Conservation (phyloP, 2,329 filamentous ascomycete genomes). For the Cucurbitaria berberidis region DNA sequence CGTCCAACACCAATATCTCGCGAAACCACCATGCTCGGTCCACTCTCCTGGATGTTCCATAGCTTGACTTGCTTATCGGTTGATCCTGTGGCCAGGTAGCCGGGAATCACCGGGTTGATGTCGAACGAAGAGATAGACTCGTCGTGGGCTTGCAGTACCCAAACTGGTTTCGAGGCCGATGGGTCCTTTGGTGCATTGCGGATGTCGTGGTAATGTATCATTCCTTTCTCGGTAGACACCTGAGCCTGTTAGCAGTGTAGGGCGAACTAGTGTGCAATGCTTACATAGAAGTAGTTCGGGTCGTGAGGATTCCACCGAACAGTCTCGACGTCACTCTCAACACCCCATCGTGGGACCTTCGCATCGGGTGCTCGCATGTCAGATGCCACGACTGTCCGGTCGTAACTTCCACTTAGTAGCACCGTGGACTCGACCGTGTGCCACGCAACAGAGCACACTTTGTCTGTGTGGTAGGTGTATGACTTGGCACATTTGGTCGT, state of each 20-base stretch:
- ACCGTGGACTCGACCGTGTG: slow-evolving; percentile 86
- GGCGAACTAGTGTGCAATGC: slow-evolving; percentile 14
- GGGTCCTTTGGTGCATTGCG: slow-evolving; percentile 77
- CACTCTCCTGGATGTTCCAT: slow-evolving; percentile 84
- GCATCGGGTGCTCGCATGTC: slow-evolving; percentile 94
- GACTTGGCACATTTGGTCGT: slow-evolving; percentile 93
- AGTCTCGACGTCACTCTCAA: slow-evolving; percentile 93
- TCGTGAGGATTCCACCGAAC: slow-evolving; percentile 94
- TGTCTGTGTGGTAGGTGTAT: slow-evolving; percentile 94
- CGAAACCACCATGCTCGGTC: slow-evolving; percentile 88
- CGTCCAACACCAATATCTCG: slow-evolving; percentile 93
- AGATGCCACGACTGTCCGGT: slow-evolving; percentile 89
- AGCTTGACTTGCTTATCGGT: slow-evolving; percentile 96
- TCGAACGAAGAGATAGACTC: slow-evolving; percentile 91
- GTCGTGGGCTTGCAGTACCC: slow-evolving; percentile 95
- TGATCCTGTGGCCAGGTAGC: slow-evolving; percentile 91
- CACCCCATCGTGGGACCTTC: slow-evolving; percentile 82
- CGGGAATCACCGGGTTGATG: slow-evolving; percentile 86
- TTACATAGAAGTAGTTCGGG: slow-evolving; percentile 88
- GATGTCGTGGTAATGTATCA: slow-evolving; percentile 90
- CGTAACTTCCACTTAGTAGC: slow-evolving; percentile 91
- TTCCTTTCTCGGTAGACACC: slow-evolving; percentile 83
- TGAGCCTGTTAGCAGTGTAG: slow-evolving; percentile 29
- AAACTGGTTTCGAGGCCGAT: slow-evolving; percentile 79
- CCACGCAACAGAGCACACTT: slow-evolving; percentile 96